Evolutionary conservation across 2,329 filamentous ascomycete genomes (phyloP), one percentile per base, ranked within the genome.

Genomic region (Pseudocercospora fijiensis): DNA sequence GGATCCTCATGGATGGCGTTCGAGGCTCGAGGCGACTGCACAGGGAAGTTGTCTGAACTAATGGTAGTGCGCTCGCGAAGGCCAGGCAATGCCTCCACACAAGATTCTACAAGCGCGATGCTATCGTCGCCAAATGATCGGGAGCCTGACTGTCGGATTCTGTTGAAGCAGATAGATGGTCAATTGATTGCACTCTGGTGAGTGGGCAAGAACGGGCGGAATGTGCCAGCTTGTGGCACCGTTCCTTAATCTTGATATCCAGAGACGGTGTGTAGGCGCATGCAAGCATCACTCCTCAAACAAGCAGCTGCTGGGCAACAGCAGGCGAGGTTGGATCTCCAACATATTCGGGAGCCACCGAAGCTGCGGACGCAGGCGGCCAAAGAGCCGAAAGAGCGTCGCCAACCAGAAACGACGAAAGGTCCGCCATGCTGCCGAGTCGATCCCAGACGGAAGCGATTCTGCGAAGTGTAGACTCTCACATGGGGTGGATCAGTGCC

Each of bases 181-280:
- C 51, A 47, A 49, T 70, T 70, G 66, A 71, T 71, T 70, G 67
- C 65, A 37, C 41, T 61, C 61, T 69, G 64, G 66, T 71, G 64
- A 64, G 63, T 65, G 60, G 64, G 61, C 57, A 62, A 63, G 55
- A 63, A 53, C 49, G 58, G 49, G 67, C 66, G 70, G 65, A 61
- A 62, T 57, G 56, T 52, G 58, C 51, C 58, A 64, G 52, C 57
- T 67, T 64, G 65, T 70, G 67, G 70, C 62, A 67, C 69, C 69
- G 67, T 67, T 65, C 67, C 70, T 69, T 70, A 67, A 69, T 69
- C 67, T 69, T 67, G 71, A 69, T 63, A 64, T 63, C 67, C 65
- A 68, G 62, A 66, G 58, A 65, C 63, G 67, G 67, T 64, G 67
- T 67, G 65, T 57, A 57, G 62, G 57, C 65, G 66, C 59, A 64